These are phyloP conservation scores for Curvularia hawaiiensis DNA, from an alignment of 2,329 filamentous ascomycete genomes.

Conservation along the genomic window DNA sequence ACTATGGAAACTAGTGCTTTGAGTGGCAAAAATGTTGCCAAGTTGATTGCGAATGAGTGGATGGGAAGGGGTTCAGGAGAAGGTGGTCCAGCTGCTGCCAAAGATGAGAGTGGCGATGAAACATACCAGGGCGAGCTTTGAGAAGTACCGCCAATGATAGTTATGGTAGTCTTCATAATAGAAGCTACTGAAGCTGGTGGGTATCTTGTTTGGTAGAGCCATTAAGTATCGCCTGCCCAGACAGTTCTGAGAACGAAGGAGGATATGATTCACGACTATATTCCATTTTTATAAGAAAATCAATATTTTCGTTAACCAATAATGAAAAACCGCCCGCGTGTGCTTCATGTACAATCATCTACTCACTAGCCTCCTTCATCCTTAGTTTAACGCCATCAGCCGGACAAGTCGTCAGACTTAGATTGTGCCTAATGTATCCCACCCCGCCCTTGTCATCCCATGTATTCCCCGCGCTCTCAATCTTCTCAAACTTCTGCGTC, in stretches of 20 bases:
- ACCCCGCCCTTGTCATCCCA: constrained; percentile 36
- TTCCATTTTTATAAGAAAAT: not conserved
- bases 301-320: not conserved
- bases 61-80: not conserved
- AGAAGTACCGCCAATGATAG: not conserved
- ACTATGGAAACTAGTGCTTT: constrained; percentile 97
- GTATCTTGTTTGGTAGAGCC: not conserved
- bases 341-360: not conserved
- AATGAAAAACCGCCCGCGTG: not conserved
- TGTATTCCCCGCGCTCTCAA: constrained; percentile 32
- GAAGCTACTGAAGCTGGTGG: not conserved
- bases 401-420: constrained; percentile 36
- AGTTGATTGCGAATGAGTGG: constrained; percentile 69
- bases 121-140: constrained; percentile 6
- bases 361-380: constrained; percentile 33
- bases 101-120: not conserved
- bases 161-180: not conserved
- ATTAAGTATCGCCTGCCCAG: not conserved
- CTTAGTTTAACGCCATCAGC: constrained; percentile 41
- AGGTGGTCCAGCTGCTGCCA: not conserved
- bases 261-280: not conserved
- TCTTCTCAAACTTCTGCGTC: constrained; percentile 36
- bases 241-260: not conserved
- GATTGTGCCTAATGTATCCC: constrained; percentile 28
- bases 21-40: constrained; percentile 86